A percentile compares a stretch with the other conserved stretches of the same genome.
Evolutionary conservation across 1,284 basidiomycete genomes (phyloP).

Genomic region (Puccinia horiana): DNA sequence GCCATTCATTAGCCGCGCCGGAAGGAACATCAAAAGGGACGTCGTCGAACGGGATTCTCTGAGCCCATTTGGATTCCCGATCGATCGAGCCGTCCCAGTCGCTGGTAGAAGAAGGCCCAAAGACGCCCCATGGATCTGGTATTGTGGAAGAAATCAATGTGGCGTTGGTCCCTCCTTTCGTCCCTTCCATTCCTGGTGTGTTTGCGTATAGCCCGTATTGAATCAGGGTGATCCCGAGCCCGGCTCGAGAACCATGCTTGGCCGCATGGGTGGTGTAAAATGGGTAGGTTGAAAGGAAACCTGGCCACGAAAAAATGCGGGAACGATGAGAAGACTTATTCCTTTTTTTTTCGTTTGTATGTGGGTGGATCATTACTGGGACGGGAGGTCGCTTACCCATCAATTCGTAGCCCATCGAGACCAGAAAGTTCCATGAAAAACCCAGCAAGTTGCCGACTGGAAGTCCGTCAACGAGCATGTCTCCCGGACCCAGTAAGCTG

Average conservation of each 20-base stretch:
- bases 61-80: constrained; percentile 59
- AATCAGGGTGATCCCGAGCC: constrained; percentile 90
- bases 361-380: neutral
- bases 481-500: constrained; percentile 59
- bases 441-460: constrained; percentile 67
- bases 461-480: constrained; percentile 65
- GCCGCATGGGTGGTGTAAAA: constrained; percentile 77
- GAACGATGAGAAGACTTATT: constrained; percentile 66
- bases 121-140: constrained; percentile 48
- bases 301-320: constrained; percentile 33
- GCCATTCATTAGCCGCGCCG: constrained; percentile 69
- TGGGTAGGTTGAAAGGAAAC: constrained; percentile 58
- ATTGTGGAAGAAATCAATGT: neutral
- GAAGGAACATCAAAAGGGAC: constrained; percentile 57
- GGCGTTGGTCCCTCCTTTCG: constrained; percentile 36
- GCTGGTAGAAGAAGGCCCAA: constrained; percentile 54
- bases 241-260: constrained; percentile 88
- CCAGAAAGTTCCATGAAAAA: constrained; percentile 76
- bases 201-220: constrained; percentile 87
- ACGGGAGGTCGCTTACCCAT: constrained; percentile 63
- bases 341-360: neutral
- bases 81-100: constrained; percentile 56
- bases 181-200: constrained; percentile 59
- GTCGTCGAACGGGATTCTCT: constrained; percentile 56
- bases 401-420: constrained; percentile 95